Percentiles rank a stretch among this genome's conserved stretches.
phyloP scores from a whole-genome alignment of 2,329 filamentous ascomycete species.

The Aspergillus sclerotialis region DNA sequence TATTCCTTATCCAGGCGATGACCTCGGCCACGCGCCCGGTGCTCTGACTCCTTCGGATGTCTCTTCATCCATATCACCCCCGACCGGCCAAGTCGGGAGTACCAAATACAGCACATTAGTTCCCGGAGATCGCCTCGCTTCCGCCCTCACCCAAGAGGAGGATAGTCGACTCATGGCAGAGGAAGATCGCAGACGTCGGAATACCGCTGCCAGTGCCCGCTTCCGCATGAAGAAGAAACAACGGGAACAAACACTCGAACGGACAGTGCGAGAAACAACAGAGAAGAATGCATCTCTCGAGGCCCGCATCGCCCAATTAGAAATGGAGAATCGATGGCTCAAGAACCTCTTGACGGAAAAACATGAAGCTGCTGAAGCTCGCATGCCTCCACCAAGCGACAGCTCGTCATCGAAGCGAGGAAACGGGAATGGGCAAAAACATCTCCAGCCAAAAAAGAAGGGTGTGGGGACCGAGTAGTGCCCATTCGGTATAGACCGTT shows the following conservation, averaged over 20 bases:
- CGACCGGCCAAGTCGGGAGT: constrained; percentile 33
- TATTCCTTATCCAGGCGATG: constrained; percentile 31
- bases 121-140: constrained; percentile 34
- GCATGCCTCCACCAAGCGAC: constrained; percentile 18
- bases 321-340: constrained; percentile 76
- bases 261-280: constrained; percentile 72
- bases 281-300: constrained; percentile 72
- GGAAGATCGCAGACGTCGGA: constrained; percentile 82
- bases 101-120: constrained; percentile 35
- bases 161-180: constrained; percentile 67
- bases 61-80: constrained; percentile 35
- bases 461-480: constrained; percentile 29
- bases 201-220: constrained; percentile 79
- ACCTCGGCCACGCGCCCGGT: constrained; percentile 27
- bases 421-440: constrained; percentile 24
- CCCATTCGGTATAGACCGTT: too few relatives aligned
- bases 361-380: constrained; percentile 44
- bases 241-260: constrained; percentile 77
- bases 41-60: constrained; percentile 35
- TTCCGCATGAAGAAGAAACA: constrained; percentile 97
- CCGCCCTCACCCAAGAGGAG: constrained; percentile 58
- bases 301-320: constrained; percentile 65
- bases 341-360: constrained; percentile 77
- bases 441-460: constrained; percentile 35
- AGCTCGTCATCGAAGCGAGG: constrained; percentile 14